Conservation (phyloP, 2,329 filamentous ascomycete genomes). For the Aspergillus sp. region DNA sequence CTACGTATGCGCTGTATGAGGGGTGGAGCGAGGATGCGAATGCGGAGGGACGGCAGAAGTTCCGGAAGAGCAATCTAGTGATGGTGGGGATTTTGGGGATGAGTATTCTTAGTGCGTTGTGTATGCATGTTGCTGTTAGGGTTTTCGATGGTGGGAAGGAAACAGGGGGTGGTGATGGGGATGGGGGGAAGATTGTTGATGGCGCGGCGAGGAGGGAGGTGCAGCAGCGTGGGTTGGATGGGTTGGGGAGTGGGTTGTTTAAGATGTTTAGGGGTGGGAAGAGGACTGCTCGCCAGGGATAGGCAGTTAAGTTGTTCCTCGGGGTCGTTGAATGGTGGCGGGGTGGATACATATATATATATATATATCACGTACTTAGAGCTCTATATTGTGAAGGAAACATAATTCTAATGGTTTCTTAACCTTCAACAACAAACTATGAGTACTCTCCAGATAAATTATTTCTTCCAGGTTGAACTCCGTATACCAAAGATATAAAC, state of each 20-base stretch:
- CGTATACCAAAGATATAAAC: no score
- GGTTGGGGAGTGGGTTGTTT: constrained; percentile 21
- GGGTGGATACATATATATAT: not conserved
- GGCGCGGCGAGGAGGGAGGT: constrained; percentile 37
- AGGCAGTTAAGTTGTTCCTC: not conserved
- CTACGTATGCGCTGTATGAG: constrained; percentile 84
- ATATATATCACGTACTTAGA: not conserved
- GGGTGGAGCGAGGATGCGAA: constrained; percentile 77
- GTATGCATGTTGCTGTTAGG: constrained; percentile 66
- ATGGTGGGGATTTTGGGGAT: constrained; percentile 83
- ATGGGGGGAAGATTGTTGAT: constrained; percentile 24
- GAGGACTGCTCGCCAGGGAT: not conserved
- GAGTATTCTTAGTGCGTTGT: constrained; percentile 67
- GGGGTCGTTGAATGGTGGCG: not conserved
- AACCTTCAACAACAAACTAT: no score
- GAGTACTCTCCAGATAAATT: no score
- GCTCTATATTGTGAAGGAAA: no score
- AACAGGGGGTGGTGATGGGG: not conserved
- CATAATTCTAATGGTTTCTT: no score
- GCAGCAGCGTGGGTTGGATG: constrained; percentile 37
- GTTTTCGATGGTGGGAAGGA: constrained; percentile 34
- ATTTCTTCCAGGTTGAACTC: no score
- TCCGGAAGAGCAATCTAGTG: constrained; percentile 77
- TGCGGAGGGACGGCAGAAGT: constrained; percentile 65
- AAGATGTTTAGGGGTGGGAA: not conserved